phyloP scores from a whole-genome alignment of 371 early-diverging fungal species.

The Mucor saturninus region DNA sequence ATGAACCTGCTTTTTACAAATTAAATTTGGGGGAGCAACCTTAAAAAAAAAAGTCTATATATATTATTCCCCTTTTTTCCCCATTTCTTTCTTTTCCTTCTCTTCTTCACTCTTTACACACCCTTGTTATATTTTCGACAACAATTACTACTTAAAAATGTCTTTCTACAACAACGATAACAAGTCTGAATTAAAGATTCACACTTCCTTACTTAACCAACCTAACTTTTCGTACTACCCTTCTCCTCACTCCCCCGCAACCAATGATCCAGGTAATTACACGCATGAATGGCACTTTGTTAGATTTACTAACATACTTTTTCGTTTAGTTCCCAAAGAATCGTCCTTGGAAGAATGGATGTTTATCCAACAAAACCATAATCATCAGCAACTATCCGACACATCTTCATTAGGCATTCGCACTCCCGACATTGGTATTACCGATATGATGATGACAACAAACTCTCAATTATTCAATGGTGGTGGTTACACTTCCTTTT shows the following conservation, averaged over 20 bases:
- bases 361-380: conserved; percentile 7
- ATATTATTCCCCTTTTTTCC: not conserved
- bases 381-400: conserved; percentile 8
- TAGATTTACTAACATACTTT: not conserved
- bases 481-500: conserved; percentile 16
- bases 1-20: not conserved
- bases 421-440: conserved; percentile 28
- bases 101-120: not conserved
- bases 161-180: conserved; percentile 6
- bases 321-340: conserved; percentile 1
- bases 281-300: not conserved
- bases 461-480: not conserved
- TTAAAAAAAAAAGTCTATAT: not conserved
- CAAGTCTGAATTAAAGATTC: conserved; percentile 23
- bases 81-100: not conserved
- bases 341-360: conserved; percentile 10
- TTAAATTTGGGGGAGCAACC: not conserved
- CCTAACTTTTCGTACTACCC: conserved; percentile 14
- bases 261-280: conserved; percentile 16
- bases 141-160: conserved; percentile 7
- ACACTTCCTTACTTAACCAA: conserved; percentile 10
- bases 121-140: conserved; percentile 5
- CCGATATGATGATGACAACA: conserved; percentile 10
- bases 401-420: conserved; percentile 27
- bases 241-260: conserved; percentile 11